Base-by-base conservation (phyloP, 306 rosid genomes). In the Luffa aegyptiaca region DNA sequence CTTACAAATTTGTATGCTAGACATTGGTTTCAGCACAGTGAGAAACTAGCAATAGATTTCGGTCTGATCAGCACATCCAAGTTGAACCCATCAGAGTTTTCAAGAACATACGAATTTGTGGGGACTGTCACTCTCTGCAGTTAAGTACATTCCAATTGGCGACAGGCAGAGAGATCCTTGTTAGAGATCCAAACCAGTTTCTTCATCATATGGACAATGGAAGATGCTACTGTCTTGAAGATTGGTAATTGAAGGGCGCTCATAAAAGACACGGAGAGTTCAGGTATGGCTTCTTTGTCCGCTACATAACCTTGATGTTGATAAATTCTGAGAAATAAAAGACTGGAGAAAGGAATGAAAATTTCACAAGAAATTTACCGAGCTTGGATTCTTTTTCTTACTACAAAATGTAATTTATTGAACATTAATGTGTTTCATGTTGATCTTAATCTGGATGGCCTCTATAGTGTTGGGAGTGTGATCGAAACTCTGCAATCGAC, bases 1-100 rank as follows among this genome's bases (percentile, higher is more conserved):
- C 81, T 39, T 90, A 80, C 86, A 35, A 86, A 88, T 66, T 57
- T 90, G 91, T 88, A 39, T 39, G 42, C 5, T 26, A 26, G 31
- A 26, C 31, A 26, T 26, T 26, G 1, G 31, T 26, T 26, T 26
- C 31, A 26, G 31, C 31, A 26, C 31, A 26, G 31, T 26, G 31
- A 26, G 31, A 26, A 26, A 26, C 31, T 26, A 26, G 31, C 31
- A 26, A 26, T 26, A 26, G 31, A 26, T 26, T 26, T 26, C 31
- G 31, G 31, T 26, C 31, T 26, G 31, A 26, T 26, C 31, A 26
- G 31, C 31, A 26, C 31, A 26, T 26, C 31, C 31, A 26, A 26
- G 31, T 26, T 26, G 31, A 26, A 26, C 31, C 31, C 31, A 26
- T 26, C 31, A 26, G 31, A 26, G 31, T 26, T 26, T 26, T 26